These are phyloP conservation scores for Trichoderma sp. DNA, from an alignment of 2,329 filamentous ascomycete species.

Conservation along the genomic window DNA sequence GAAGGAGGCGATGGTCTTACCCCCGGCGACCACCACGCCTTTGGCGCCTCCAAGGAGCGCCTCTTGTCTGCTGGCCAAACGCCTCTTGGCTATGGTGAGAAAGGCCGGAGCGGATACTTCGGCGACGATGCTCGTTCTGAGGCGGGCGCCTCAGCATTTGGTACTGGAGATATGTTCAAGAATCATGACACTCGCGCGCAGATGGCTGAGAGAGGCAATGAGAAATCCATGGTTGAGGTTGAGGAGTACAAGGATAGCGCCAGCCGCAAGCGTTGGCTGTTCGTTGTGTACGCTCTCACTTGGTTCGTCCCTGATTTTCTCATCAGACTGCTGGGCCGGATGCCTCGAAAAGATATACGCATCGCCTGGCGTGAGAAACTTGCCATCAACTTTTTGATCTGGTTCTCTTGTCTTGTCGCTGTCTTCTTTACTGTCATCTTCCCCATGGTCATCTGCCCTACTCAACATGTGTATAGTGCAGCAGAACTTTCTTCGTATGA, in stretches of 20 bases:
- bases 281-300: conserved; percentile 80
- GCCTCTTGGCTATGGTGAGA: conserved; percentile 71
- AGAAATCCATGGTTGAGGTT: conserved; percentile 86
- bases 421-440: conserved; percentile 92
- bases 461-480: conserved; percentile 82
- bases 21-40: conserved; percentile 63
- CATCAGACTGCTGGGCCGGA: conserved; percentile 76
- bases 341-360: conserved; percentile 90
- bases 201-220: conserved; percentile 93
- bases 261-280: conserved; percentile 88
- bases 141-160: conserved; percentile 86
- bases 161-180: conserved; percentile 95
- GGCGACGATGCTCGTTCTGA: conserved; percentile 90
- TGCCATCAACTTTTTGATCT: conserved; percentile 97
- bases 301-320: conserved; percentile 86
- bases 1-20: conserved; percentile 66
- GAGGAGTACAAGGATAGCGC: conserved; percentile 79
- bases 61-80: conserved; percentile 57
- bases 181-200: conserved; percentile 92
- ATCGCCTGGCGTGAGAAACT: conserved; percentile 96
- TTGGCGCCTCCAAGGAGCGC: conserved; percentile 65
- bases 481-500: conserved; percentile 74
- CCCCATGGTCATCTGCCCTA: conserved; percentile 86
- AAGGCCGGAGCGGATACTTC: conserved; percentile 78
- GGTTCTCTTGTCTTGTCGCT: conserved; percentile 76